These are phyloP conservation scores for Diaporthe sp. DNA, from an alignment of 2,329 filamentous ascomycete species.

Conservation along the genomic window DNA sequence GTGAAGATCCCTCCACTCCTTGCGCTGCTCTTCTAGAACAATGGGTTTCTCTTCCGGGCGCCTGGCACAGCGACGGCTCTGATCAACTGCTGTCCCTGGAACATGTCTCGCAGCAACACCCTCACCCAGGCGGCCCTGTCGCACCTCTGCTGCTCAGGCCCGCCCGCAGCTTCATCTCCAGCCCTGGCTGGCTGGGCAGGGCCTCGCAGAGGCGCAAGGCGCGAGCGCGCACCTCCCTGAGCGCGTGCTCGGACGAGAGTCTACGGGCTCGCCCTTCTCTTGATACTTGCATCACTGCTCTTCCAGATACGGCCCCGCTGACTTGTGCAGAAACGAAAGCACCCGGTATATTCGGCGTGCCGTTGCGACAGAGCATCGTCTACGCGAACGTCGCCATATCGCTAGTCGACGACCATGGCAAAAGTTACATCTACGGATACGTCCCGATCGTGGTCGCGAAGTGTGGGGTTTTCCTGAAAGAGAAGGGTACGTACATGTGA, in stretches of 20 bases:
- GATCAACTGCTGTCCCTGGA: constrained; percentile 10
- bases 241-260: neutral
- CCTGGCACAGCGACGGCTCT: neutral
- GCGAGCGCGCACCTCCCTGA: neutral
- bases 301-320: constrained; percentile 40
- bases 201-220: constrained; percentile 14
- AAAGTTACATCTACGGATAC: constrained; percentile 98
- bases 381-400: constrained; percentile 99
- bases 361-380: constrained; percentile 92
- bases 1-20: constrained; percentile 61
- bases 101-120: constrained; percentile 12
- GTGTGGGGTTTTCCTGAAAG: constrained; percentile 96
- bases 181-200: constrained; percentile 24
- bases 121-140: constrained; percentile 5
- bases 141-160: constrained; percentile 2
- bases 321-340: constrained; percentile 60
- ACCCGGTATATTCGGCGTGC: constrained; percentile 93
- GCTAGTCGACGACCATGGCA: constrained; percentile 89
- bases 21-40: constrained; percentile 14
- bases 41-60: constrained; percentile 3
- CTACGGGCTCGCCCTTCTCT: neutral
- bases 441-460: constrained; percentile 99
- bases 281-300: neutral
- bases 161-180: constrained; percentile 23
- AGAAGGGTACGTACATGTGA: constrained; percentile 80